Evolutionary conservation across 73 alveolate species (phyloP).

Genomic region (Uronychia setigera): DNA sequence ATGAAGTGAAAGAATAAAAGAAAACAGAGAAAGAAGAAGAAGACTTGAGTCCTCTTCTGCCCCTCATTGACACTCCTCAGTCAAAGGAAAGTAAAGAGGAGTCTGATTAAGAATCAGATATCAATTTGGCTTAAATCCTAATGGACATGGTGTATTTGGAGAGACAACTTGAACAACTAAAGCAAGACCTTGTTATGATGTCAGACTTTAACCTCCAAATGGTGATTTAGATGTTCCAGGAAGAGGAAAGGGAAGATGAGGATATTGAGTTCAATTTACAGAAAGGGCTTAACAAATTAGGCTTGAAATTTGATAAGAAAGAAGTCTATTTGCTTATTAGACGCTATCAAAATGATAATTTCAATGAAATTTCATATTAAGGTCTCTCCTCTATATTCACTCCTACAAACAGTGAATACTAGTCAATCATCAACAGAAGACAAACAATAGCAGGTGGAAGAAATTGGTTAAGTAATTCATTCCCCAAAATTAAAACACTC

Average conservation of each 20-base stretch:
- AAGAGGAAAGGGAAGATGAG: not conserved
- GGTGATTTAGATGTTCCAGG: not conserved
- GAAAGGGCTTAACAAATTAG: not conserved
- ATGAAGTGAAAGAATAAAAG: not conserved
- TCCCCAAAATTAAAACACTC: not conserved
- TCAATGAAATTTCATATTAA: not conserved
- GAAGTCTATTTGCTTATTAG: not conserved
- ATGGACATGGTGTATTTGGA: not conserved
- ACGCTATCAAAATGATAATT: not conserved
- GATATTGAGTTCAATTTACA: no score
- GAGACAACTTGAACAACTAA: not conserved
- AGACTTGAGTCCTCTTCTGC: not conserved
- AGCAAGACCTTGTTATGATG: not conserved
- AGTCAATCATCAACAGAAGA: not conserved
- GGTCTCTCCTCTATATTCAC: not conserved
- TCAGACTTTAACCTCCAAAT: not conserved
- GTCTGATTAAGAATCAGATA: not conserved
- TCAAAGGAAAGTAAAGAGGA: not conserved
- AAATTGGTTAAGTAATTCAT: not conserved
- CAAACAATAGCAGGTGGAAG: not conserved
- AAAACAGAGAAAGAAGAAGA: not conserved
- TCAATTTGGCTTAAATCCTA: not conserved
- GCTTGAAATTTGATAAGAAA: not conserved
- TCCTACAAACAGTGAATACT: not conserved
- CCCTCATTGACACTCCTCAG: not conserved